Evolutionary conservation across 2,329 filamentous ascomycete genomes (phyloP).

Genomic region (Clathrospora elynae): DNA sequence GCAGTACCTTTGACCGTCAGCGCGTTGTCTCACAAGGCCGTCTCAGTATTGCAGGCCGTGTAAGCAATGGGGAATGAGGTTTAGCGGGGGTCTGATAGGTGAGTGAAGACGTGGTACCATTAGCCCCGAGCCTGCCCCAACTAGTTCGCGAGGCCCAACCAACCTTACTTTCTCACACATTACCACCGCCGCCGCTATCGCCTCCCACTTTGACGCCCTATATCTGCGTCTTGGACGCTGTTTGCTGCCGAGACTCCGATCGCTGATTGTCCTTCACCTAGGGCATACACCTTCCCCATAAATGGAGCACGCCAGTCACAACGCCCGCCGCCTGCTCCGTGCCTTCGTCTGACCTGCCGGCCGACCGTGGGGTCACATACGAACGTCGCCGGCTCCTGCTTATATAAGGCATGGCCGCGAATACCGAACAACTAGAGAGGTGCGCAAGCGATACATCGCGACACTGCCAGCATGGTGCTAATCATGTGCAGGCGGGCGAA

Average conservation of each 20-base stretch:
- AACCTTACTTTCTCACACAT: slow-evolving; percentile 21
- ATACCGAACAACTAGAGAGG: slow-evolving; percentile 59
- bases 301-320: slow-evolving; percentile 62
- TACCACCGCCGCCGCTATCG: slow-evolving; percentile 16
- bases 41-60: slow-evolving; percentile 3
- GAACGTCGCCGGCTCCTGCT: slow-evolving; percentile 33
- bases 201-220: slow-evolving; percentile 19
- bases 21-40: slow-evolving; percentile 12
- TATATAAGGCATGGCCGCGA: slow-evolving; percentile 51
- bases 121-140: slow-evolving; percentile 14
- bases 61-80: slow-evolving; percentile 2
- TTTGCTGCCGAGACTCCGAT: slow-evolving; percentile 30
- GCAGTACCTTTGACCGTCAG: slow-evolving; percentile 34
- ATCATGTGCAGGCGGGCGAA: slow-evolving; percentile 49
- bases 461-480: slow-evolving; percentile 19
- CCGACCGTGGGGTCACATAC: slow-evolving; percentile 58
- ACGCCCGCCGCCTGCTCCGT: slow-evolving; percentile 54
- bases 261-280: slow-evolving; percentile 42
- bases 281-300: slow-evolving; percentile 52
- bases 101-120: slow-evolving; percentile 9
- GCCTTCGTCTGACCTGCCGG: slow-evolving; percentile 63
- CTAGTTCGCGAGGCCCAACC: slow-evolving; percentile 18
- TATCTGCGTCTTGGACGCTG: slow-evolving; percentile 33
- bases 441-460: slow-evolving; percentile 38
- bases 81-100: slow-evolving; percentile 4